Conservation (phyloP, 2,329 filamentous ascomycete genomes). For the Trichophyton schoenleinii region DNA sequence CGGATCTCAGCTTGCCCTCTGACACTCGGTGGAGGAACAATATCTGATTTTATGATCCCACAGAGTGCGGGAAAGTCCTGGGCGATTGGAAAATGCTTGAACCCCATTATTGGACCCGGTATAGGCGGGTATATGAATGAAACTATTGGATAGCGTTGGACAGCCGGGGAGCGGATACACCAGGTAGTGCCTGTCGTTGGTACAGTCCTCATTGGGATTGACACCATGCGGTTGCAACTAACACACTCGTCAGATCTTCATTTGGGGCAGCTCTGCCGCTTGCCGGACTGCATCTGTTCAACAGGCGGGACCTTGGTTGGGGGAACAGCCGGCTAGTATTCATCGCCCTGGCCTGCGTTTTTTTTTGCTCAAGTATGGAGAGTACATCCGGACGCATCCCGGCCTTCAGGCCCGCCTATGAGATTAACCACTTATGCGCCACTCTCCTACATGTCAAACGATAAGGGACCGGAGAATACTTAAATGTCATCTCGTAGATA, state of each 20-base stretch:
- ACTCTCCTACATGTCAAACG: not conserved
- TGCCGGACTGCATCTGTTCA: slow-evolving; percentile 36
- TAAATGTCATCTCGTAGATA: no score
- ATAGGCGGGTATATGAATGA: slow-evolving; percentile 31
- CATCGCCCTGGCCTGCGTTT: slow-evolving; percentile 31
- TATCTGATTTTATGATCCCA: slow-evolving; percentile 32
- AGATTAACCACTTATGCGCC: not conserved
- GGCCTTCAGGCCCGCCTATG: not conserved
- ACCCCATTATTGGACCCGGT: slow-evolving; percentile 17
- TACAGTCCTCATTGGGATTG: slow-evolving; percentile 5
- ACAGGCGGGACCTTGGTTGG: slow-evolving; percentile 49
- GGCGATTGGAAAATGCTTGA: slow-evolving; percentile 29
- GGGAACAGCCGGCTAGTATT: slow-evolving; percentile 50
- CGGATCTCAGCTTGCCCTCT: slow-evolving; percentile 31
- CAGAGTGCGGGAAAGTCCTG: slow-evolving; percentile 33
- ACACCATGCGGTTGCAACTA: slow-evolving; percentile 28
- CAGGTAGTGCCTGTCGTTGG: slow-evolving; percentile 40
- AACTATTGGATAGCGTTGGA: slow-evolving; percentile 35
- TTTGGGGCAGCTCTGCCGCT: slow-evolving; percentile 48
- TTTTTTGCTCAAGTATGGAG: slow-evolving; percentile 29
- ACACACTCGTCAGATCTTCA: slow-evolving; percentile 39
- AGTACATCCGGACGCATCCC: slow-evolving; percentile 20
- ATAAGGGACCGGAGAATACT: no score
- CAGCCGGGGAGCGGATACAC: slow-evolving; percentile 20
- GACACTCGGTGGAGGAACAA: slow-evolving; percentile 34